A percentile compares a stretch with the other conserved stretches of the same genome.
These are phyloP conservation scores for Globisporangium carolinianum DNA, from an alignment of 352 stramenopile species.

Conservation along the genomic window DNA sequence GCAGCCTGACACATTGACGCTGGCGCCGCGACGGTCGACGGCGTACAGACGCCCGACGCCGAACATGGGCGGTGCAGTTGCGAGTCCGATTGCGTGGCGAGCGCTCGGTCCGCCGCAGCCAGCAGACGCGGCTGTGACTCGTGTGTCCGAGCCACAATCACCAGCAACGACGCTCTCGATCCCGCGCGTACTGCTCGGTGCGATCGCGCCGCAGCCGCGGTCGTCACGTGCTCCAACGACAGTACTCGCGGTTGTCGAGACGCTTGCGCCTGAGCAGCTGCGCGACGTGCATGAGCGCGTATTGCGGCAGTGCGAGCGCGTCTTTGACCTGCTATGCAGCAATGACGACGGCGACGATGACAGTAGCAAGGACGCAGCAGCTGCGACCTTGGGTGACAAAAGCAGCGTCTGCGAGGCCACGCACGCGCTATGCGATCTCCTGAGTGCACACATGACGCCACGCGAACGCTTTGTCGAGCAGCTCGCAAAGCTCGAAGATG, in stretches of 20 bases:
- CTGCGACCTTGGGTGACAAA: not conserved
- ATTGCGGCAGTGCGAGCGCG: conserved; percentile 37
- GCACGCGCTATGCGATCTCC: conserved; percentile 27
- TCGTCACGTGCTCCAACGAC: conserved; percentile 7
- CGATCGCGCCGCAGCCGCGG: conserved; percentile 15
- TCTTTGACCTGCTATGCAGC: conserved; percentile 59
- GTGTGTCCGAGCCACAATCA: not conserved
- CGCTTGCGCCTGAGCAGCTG: conserved; percentile 14
- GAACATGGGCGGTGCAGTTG: not conserved
- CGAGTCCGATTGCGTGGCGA: no score
- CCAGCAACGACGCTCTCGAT: conserved; percentile 18
- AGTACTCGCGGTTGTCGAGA: not conserved
- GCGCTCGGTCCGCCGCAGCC: not conserved
- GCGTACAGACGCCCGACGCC: conserved; percentile 2
- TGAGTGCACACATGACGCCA: conserved; percentile 35
- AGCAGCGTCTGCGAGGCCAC: conserved; percentile 15
- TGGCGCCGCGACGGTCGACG: no score
- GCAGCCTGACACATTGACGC: no score
- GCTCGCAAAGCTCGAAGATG: conserved; percentile 32
- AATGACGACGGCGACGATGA: conserved; percentile 18
- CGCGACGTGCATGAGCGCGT: conserved; percentile 19
- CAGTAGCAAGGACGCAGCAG: not conserved
- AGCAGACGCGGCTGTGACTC: not conserved
- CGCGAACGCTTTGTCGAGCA: conserved; percentile 39
- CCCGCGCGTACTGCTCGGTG: conserved; percentile 37